Evolutionary conservation across 371 early-diverging fungal genomes (phyloP).

Genomic region (Fennellomyces sp.): DNA sequence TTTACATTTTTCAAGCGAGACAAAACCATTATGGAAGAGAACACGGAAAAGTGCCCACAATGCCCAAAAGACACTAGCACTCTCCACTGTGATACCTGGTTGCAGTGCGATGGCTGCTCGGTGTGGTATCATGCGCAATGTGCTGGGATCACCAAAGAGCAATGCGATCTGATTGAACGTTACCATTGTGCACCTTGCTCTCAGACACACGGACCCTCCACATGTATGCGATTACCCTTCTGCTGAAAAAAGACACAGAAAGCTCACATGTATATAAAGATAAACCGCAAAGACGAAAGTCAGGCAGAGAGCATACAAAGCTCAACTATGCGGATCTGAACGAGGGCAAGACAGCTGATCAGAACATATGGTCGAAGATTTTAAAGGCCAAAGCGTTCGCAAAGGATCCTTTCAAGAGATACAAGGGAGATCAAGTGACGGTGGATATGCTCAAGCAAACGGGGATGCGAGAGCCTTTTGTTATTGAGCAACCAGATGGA

Average conservation of each 20-base stretch:
- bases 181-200: slow-evolving; percentile 71
- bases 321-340: slow-evolving; percentile 76
- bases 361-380: slow-evolving; percentile 65
- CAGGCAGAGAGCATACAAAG: slow-evolving; percentile 54
- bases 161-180: slow-evolving; percentile 63
- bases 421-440: slow-evolving; percentile 58
- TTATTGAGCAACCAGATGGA: slow-evolving; percentile 61
- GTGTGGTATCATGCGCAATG: slow-evolving; percentile 73
- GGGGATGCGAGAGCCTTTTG: slow-evolving; percentile 66
- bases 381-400: slow-evolving; percentile 60
- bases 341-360: slow-evolving; percentile 68
- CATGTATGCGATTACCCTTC: slow-evolving; percentile 42
- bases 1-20: background rate
- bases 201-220: slow-evolving; percentile 60
- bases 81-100: slow-evolving; percentile 42
- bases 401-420: slow-evolving; percentile 58
- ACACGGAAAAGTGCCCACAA: slow-evolving; percentile 1
- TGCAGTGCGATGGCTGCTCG: slow-evolving; percentile 72
- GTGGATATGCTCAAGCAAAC: slow-evolving; percentile 54
- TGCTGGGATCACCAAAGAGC: slow-evolving; percentile 52
- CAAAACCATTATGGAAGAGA: background rate
- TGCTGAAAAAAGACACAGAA: background rate
- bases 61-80: background rate
- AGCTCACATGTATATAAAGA: slow-evolving; percentile 6
- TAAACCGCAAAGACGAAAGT: slow-evolving; percentile 55